A percentile compares a stretch with the other conserved stretches of the same genome.
These are phyloP conservation scores for Petunia secreta DNA, from an alignment of 257 asterid species.

Conservation along the genomic window DNA sequence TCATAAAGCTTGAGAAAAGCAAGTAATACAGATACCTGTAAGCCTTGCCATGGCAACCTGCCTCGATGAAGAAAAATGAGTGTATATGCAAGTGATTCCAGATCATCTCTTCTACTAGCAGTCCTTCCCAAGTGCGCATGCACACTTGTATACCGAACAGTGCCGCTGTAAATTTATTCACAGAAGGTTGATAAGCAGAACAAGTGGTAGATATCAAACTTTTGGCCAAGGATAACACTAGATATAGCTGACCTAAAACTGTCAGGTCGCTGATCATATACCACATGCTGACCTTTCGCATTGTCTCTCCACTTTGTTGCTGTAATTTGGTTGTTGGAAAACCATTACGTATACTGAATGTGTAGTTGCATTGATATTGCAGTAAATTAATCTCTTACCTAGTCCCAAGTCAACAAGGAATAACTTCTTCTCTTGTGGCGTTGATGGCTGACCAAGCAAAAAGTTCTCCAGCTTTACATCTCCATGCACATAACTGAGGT, in stretches of 20 bases:
- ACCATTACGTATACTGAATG: not conserved
- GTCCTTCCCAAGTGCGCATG: constrained; percentile 62
- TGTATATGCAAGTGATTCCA: constrained; percentile 56
- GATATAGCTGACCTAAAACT: constrained; percentile 40
- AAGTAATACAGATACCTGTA: constrained; percentile 37
- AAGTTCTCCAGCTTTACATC: constrained; percentile 59
- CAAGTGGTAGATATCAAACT: not conserved
- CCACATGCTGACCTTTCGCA: constrained; percentile 45
- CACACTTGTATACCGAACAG: constrained; percentile 58
- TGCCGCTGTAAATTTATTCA: constrained; percentile 39
- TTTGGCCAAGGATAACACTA: constrained; percentile 14
- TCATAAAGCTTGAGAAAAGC: not conserved
- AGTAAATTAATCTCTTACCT: constrained; percentile 34
- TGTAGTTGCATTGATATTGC: not conserved
- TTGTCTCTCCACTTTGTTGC: constrained; percentile 54
- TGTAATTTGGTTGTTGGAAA: constrained; percentile 29
- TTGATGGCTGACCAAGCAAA: constrained; percentile 53
- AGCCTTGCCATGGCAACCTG: constrained; percentile 63
- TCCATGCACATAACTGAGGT: constrained; percentile 51
- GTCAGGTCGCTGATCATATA: constrained; percentile 57
- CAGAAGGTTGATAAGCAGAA: constrained; percentile 20
- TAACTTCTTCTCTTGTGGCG: constrained; percentile 50
- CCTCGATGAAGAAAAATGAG: constrained; percentile 55
- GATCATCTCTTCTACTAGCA: constrained; percentile 58
- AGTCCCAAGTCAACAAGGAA: constrained; percentile 59